Percentiles rank a stretch among this genome's conserved stretches.
Conservation (phyloP, 179 eudicot species). For the Actinidia arguta region DNA sequence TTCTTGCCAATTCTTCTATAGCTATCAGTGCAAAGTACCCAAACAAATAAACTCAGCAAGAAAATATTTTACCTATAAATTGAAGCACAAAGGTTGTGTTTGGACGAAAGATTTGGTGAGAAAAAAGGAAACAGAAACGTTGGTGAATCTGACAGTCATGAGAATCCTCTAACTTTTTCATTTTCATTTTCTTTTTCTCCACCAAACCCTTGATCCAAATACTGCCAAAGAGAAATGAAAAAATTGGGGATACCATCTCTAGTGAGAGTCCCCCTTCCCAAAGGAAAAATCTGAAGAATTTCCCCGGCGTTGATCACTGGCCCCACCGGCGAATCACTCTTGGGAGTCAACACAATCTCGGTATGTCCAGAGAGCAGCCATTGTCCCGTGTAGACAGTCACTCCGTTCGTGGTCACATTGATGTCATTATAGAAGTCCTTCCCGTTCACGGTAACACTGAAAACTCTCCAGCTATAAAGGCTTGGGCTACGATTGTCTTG, state of each 20-base stretch:
- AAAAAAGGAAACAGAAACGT: too few relatives aligned
- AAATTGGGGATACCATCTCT: constrained; percentile 64
- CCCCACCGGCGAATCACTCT: constrained; percentile 53
- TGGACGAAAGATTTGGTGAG: too few relatives aligned
- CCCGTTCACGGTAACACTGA: constrained; percentile 63
- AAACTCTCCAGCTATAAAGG: constrained; percentile 87
- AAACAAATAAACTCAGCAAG: constrained; percentile 1
- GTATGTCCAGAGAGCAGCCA: constrained; percentile 77
- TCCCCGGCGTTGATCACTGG: constrained; percentile 88
- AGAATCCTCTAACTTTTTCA: too few relatives aligned
- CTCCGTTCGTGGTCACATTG: constrained; percentile 72
- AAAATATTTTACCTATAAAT: too few relatives aligned
- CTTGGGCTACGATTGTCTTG: constrained; percentile 79
- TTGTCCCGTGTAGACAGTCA: constrained; percentile 54
- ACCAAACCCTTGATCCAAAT: too few relatives aligned
- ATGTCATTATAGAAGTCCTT: constrained; percentile 46
- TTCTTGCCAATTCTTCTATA: constrained; percentile 53
- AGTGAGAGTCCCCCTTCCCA: constrained; percentile 56
- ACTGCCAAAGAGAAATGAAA: too few relatives aligned
- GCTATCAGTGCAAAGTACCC: constrained; percentile 46
- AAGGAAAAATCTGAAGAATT: constrained; percentile 59
- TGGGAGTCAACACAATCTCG: constrained; percentile 55
- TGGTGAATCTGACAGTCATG: too few relatives aligned
- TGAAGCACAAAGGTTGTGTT: too few relatives aligned
- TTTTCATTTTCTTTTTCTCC: too few relatives aligned